phyloP scores from a whole-genome alignment of 139 green algal genomes.

The Micromonas pusilla region DNA sequence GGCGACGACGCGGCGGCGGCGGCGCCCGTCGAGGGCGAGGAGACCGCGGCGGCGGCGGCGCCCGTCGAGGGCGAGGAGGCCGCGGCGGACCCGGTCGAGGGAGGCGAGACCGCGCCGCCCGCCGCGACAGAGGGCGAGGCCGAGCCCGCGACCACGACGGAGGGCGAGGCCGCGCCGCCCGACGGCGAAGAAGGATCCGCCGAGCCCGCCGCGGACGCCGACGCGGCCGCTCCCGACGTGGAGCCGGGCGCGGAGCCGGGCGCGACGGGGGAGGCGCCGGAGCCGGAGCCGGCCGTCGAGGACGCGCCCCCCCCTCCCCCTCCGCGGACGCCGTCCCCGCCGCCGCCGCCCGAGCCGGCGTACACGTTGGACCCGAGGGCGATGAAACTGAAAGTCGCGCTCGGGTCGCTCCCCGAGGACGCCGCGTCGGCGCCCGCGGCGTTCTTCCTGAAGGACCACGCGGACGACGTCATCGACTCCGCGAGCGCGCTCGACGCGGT shows the following conservation, averaged over 20 bases:
- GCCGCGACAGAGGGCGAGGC: no score
- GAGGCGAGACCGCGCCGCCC: background rate
- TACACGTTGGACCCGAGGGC: background rate
- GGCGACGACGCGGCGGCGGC: background rate
- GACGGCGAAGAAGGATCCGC: no score
- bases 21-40: background rate
- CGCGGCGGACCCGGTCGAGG: background rate
- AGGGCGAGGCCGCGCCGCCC: no score
- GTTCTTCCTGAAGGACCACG: conserved; percentile 28
- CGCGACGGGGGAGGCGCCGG: background rate
- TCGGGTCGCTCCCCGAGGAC: no score
- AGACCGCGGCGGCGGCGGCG: background rate
- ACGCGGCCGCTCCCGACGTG: background rate
- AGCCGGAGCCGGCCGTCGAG: background rate
- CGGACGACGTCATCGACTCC: background rate
- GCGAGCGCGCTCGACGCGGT: conserved; percentile 36
- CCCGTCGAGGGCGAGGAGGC: conserved; percentile 13
- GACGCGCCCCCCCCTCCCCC: no score
- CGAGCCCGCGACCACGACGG: no score
- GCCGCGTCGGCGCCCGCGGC: no score
- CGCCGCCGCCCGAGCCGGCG: no score
- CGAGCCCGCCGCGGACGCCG: background rate
- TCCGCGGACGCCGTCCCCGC: no score
- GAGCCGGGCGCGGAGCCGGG: background rate
- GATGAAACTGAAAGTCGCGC: background rate